These are phyloP conservation scores for Micromonas pusilla DNA, from an alignment of 139 green algal species.

Conservation along the genomic window DNA sequence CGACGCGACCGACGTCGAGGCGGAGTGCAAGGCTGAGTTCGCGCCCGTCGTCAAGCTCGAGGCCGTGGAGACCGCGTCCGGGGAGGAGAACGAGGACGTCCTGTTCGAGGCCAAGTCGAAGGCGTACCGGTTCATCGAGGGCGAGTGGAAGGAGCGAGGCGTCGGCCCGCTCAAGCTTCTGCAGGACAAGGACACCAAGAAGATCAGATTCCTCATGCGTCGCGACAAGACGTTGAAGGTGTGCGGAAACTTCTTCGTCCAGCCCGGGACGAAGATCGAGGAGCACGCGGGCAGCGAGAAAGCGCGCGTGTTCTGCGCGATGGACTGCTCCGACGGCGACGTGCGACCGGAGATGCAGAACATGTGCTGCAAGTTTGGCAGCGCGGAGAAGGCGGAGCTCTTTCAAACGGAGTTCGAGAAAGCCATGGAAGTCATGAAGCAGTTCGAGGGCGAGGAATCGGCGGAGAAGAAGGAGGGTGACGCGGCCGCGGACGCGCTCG, in stretches of 20 bases:
- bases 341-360: constrained; percentile 53
- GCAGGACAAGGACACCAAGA: constrained; percentile 85
- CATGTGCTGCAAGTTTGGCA: constrained; percentile 89
- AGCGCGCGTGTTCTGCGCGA: constrained; percentile 85
- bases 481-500: constrained; percentile 8
- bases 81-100: constrained; percentile 87
- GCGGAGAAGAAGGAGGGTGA: constrained; percentile 23
- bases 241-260: constrained; percentile 65
- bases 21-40: constrained; percentile 83
- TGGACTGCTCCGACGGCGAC: constrained; percentile 90
- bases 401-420: constrained; percentile 8
- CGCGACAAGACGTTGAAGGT: constrained; percentile 99
- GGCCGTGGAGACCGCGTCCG: constrained; percentile 82
- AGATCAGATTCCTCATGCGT: constrained; percentile 89
- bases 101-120: constrained; percentile 94
- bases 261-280: constrained; percentile 59
- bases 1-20: constrained; percentile 51
- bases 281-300: constrained; percentile 94
- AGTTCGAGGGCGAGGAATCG: background rate
- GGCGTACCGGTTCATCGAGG: constrained; percentile 86
- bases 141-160: constrained; percentile 98
- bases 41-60: constrained; percentile 84
- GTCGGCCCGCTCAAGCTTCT: constrained; percentile 83
- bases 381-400: constrained; percentile 13
- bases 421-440: constrained; percentile 5